Evolutionary conservation across 192 early-diverging fungal genomes (phyloP).

Genomic region (Obelidium mucronatum): DNA sequence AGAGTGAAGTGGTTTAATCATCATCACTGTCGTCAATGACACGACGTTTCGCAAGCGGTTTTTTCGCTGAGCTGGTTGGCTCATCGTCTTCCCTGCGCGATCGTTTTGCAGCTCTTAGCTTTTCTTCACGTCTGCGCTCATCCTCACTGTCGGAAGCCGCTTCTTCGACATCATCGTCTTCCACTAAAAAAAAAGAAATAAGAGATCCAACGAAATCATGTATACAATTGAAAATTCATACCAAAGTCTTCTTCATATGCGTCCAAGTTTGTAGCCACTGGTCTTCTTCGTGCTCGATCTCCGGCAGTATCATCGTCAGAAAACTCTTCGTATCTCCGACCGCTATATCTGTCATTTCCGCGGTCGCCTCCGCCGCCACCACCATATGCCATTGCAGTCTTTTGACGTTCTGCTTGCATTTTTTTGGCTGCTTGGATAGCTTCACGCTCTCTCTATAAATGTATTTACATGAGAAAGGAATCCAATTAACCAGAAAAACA

Average conservation of each 20-base stretch:
- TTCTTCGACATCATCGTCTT: constrained; percentile 40
- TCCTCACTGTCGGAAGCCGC: constrained; percentile 39
- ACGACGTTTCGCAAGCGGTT: constrained; percentile 33
- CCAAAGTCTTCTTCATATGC: constrained; percentile 51
- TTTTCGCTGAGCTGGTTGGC: neutral
- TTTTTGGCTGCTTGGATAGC: constrained; percentile 53
- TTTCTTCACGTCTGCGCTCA: constrained; percentile 32
- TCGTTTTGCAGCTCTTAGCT: constrained; percentile 20
- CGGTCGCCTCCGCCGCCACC: constrained; percentile 49
- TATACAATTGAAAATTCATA: constrained; percentile 3
- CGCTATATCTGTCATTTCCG: constrained; percentile 30
- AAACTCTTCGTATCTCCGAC: constrained; percentile 33
- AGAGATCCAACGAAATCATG: neutral
- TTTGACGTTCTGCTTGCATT: constrained; percentile 23
- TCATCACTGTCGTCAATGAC: constrained; percentile 50
- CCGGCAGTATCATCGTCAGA: constrained; percentile 45
- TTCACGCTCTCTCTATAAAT: constrained; percentile 60
- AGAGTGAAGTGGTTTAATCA: constrained; percentile 23
- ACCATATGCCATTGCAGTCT: constrained; percentile 20
- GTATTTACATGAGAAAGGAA: neutral
- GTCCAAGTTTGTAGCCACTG: constrained; percentile 29
- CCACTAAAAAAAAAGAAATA: neutral
- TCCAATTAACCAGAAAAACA: neutral
- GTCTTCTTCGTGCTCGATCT: constrained; percentile 24
- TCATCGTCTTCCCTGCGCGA: constrained; percentile 5